These are phyloP conservation scores for Hypomontagnella monticulosa DNA, from an alignment of 495 filamentous ascomycete species.

Conservation along the genomic window DNA sequence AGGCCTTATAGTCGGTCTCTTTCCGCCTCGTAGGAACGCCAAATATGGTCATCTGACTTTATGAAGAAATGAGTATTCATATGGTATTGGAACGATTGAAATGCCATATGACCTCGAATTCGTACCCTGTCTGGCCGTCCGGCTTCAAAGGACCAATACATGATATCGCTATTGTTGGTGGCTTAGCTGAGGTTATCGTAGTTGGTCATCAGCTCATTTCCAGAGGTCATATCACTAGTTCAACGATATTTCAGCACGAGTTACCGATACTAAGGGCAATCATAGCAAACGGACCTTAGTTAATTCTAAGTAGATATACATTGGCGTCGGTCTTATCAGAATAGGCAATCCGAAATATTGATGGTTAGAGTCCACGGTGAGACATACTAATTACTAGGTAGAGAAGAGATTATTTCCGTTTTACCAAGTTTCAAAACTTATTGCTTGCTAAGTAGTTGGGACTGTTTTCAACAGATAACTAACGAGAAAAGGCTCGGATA, in stretches of 20 bases:
- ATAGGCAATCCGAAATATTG: too few species aligned
- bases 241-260: not conserved
- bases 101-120: constrained; percentile 19
- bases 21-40: constrained; percentile 15
- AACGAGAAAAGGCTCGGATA: too few species aligned
- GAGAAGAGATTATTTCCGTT: too few species aligned
- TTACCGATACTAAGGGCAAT: not conserved
- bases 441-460: too few species aligned
- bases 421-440: too few species aligned
- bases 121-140: not conserved
- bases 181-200: constrained; percentile 22
- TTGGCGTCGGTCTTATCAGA: too few species aligned
- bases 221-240: not conserved
- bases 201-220: constrained; percentile 13
- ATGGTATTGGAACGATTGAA: constrained; percentile 11
- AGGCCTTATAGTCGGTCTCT: constrained; percentile 22
- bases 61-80: not conserved
- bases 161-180: constrained; percentile 11
- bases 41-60: constrained; percentile 27
- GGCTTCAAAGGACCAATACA: not conserved
- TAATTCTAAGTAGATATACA: too few species aligned
- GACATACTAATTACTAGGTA: too few species aligned
- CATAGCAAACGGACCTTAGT: not conserved
- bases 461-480: too few species aligned
- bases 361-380: too few species aligned